Conservation (phyloP, 805 yeast genomes). For the Candida pseudofarinosa region DNA sequence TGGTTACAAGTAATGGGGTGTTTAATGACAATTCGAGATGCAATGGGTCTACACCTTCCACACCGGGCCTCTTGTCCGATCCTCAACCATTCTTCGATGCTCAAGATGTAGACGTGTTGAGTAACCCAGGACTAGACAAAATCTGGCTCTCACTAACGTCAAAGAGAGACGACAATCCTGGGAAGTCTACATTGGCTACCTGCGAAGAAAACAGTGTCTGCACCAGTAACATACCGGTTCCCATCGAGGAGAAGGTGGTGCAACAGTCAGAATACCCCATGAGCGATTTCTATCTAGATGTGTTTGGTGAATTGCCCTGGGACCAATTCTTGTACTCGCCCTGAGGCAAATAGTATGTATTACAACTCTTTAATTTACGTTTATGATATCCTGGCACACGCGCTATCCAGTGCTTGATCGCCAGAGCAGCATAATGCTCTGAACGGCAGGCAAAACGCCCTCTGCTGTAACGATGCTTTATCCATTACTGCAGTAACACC, state of each 20-base stretch:
- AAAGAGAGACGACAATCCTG: background rate
- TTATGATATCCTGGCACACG: too few relatives aligned
- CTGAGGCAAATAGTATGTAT: too few relatives aligned
- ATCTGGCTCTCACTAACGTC: background rate
- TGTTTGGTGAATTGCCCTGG: slow-evolving; percentile 4
- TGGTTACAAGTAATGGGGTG: background rate
- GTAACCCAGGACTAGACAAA: background rate
- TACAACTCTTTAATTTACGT: too few relatives aligned
- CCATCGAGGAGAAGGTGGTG: background rate
- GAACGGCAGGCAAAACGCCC: too few relatives aligned
- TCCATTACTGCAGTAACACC: too few relatives aligned
- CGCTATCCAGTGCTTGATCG: too few relatives aligned
- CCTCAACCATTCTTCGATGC: background rate
- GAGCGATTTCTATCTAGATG: background rate
- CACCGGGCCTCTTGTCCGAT: background rate
- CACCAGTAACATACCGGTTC: background rate
- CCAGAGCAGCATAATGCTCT: too few relatives aligned
- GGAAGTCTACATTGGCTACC: background rate
- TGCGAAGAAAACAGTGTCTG: background rate
- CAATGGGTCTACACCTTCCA: background rate
- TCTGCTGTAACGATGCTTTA: too few relatives aligned
- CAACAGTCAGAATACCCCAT: background rate
- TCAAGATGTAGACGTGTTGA: background rate
- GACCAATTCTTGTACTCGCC: slow-evolving; percentile 1
- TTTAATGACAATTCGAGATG: background rate